phyloP scores from a whole-genome alignment of 768 basidiomycete genomes.

The Russula sp. region DNA sequence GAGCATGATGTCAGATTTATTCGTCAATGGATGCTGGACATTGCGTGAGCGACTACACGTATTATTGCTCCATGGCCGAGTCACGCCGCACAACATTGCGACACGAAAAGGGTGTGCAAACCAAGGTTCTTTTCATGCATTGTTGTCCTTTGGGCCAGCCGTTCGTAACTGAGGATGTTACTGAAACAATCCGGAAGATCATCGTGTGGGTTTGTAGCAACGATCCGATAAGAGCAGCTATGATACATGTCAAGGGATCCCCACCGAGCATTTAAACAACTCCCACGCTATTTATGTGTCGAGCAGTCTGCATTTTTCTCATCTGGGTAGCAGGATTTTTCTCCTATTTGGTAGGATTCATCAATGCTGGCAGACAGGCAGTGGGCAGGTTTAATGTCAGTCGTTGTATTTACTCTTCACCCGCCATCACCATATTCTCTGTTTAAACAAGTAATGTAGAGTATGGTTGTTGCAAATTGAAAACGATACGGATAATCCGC shows the following conservation, averaged over 20 bases:
- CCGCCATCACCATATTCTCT: not conserved
- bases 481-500: not conserved
- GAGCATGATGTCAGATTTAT: conserved; percentile 51
- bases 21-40: conserved; percentile 74
- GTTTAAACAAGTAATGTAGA: conserved; percentile 6
- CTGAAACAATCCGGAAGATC: conserved; percentile 59
- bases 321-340: conserved; percentile 20
- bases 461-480: not conserved
- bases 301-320: not conserved
- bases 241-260: not conserved
- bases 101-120: conserved; percentile 31
- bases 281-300: not conserved
- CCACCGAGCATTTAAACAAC: not conserved
- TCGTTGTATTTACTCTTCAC: conserved; percentile 2
- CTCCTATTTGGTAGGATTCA: not conserved
- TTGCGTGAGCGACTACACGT: conserved; percentile 72
- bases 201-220: conserved; percentile 53
- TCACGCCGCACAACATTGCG: conserved; percentile 42
- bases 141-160: conserved; percentile 68
- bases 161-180: conserved; percentile 61
- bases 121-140: conserved; percentile 64
- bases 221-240: conserved; percentile 14
- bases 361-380: not conserved
- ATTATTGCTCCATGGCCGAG: conserved; percentile 72
- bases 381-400: conserved; percentile 7